Base-by-base conservation (phyloP, 2,329 filamentous ascomycete genomes). In the Pseudocercospora fijiensis region DNA sequence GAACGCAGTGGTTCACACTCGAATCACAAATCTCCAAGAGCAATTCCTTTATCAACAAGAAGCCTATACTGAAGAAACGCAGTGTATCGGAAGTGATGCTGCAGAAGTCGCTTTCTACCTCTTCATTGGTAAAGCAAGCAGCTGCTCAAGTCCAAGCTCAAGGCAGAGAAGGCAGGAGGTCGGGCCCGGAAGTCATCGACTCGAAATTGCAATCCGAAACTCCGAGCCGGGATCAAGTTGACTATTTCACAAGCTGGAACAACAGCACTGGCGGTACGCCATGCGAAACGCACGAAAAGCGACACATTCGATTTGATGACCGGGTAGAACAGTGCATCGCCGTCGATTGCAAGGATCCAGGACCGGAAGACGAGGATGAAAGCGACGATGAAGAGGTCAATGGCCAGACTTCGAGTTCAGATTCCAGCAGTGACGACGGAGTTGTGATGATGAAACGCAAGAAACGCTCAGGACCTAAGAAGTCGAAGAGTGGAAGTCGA, bases 21-120 rank as follows among this genome's bases (percentile, higher is more conserved):
- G 78, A 79, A 24, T 86, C 83, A 69, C 80, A 80, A 13, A 74
- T 88, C 5, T 87, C 85, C 13, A 86, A 86, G 59, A 84, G 81
- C 43, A 85, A 83, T 69, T 92, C 91, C 0, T 89, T 92, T 67
- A 78, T 90, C 68, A 86, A 87, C 71, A 92, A 93, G 79, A 96
- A 96, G 78, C 91, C 93, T 1, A 98, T 98, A 64, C 79, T 99
- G 64, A 98, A 98, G 80, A 98, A 97, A 83, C 87, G 93, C 69
- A 96, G 91, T 77, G 94, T 96, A 84, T 98, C 94, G 0, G 94
- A 98, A 77, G 85, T 96, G 47, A 96, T 98, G 86, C 84, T 98
- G 8, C 92, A 96, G 75, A 86, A 89, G 66, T 97, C 93, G 0
- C 77, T 97, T 7, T 96, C 93, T 1, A 88, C 91, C 1, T 94